Evolutionary conservation across 2,329 filamentous ascomycete species (phyloP), one percentile per base, ranked within the genome.

Genomic region (Blumeria graminis): DNA sequence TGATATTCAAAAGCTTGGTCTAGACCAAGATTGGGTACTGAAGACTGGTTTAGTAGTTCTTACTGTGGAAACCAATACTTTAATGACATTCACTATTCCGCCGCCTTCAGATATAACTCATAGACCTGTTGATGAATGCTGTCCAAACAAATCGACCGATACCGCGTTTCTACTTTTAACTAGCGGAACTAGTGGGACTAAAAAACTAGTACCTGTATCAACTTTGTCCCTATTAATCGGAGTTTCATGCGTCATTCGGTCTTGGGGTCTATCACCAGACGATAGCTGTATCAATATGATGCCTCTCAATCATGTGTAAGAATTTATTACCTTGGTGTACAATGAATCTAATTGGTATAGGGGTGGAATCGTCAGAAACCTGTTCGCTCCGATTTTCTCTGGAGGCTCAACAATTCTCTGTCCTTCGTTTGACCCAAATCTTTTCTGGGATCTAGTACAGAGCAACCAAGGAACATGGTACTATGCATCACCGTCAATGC

Each of bases 261-360:
- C 74, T 0, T 77, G 75, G 73, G 72, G 71, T 1, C 62, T 78
- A 16, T 69, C 65, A 1, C 61, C 67, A 1, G 62, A 65, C 1
- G 75, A 77, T 60, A 68, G 71, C 0, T 78, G 75, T 62, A 63
- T 77, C 28, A 78, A 78, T 61, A 76, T 77, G 72, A 78, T 78
- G 75, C 75, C 76, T 0, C 65, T 79, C 6, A 75, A 76, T 63
- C 75, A 78, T 63, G 68, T 76, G 52, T 54, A 54, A 54, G 52
- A 41, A 22, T 6, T 14, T 36, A 32, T 33, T 18, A 38, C 16
- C 14, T 6, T 14, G 16, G 9, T 34, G 11, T 38, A 18, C 18
- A 34, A 8, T 38, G 16, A 34, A n/a, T n/a, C 10, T 54, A 54
- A 54, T 32, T 32, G 41, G 6, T 28, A 22, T 18, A 54, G 52